Conservation (phyloP, 2,329 filamentous ascomycete genomes). For the Neurospora sp. region DNA sequence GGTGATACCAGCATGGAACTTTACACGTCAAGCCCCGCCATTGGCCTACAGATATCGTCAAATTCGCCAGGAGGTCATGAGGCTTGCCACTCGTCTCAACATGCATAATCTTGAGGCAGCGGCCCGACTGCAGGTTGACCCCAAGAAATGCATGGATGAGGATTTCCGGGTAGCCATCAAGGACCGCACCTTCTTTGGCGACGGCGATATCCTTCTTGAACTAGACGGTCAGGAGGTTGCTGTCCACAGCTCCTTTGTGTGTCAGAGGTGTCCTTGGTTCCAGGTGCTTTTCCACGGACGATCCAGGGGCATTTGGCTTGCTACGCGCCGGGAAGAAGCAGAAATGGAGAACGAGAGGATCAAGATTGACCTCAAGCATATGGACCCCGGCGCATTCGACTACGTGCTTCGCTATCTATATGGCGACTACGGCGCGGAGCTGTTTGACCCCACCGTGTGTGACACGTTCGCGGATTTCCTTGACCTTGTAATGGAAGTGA, state of each 20-base stretch:
- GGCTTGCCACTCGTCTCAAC: constrained; percentile 60
- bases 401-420: constrained; percentile 78
- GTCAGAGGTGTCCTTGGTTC: constrained; percentile 86
- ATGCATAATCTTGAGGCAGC: constrained; percentile 66
- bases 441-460: constrained; percentile 70
- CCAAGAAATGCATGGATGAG: constrained; percentile 51
- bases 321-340: constrained; percentile 46
- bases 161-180: constrained; percentile 64
- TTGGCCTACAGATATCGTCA: constrained; percentile 68
- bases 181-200: constrained; percentile 63
- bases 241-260: constrained; percentile 71
- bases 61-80: constrained; percentile 80
- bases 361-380: constrained; percentile 72
- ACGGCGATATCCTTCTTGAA: constrained; percentile 71
- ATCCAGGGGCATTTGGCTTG: constrained; percentile 75
- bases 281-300: constrained; percentile 82
- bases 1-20: constrained; percentile 79
- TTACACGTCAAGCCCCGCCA: constrained; percentile 54
- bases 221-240: constrained; percentile 62
- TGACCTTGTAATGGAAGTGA: constrained; percentile 82
- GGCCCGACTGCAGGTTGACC: constrained; percentile 62
- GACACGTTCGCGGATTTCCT: constrained; percentile 72
- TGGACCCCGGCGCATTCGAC: constrained; percentile 62
- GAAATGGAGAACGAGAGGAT: constrained; percentile 30
- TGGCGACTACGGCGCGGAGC: constrained; percentile 65